Base-by-base conservation (phyloP, 2,329 filamentous ascomycete genomes). In the Sporothrix mexicana region DNA sequence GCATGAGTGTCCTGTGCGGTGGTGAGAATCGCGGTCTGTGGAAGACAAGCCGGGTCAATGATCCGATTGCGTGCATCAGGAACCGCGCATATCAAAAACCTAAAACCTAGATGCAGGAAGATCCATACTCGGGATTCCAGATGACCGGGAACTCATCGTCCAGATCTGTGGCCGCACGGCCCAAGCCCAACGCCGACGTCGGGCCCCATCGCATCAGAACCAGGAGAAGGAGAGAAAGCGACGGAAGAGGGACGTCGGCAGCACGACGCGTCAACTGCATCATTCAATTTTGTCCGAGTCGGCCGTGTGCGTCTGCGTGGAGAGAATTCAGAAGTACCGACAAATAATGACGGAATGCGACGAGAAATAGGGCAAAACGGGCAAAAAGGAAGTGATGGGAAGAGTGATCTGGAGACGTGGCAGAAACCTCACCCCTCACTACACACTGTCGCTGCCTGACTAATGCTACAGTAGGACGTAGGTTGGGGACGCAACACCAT, bases 1-100 rank as follows among this genome's bases (percentile, higher is more conserved):
- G 13, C 45, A 49, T 61, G 36, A 8, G 68, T 49, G 30, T 59
- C 17, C 6, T 15, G 53, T 36, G 30, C 30, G 68, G 53, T 9
- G 68, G 68, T 30, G 41, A n/a, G 13, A 36, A 36, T 49, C 36
- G 68, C 36, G n/a, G 49, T 70, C 68, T 70, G 49, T 66, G 66
- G 25, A 25, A 57, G 36, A 69, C 30, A 36, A 9, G 25, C 49
- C 49, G 57, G 66, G 49, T 69, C 53, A 61, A 59, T n/a, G 1
- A 43, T 62, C 30, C 8, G 25, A 59, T 59, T n/a, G 30, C 49
- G 5, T 45, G 30, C 2, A 57, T n/a, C n/a, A 59, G 61, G 36
- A 13, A 67, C n/a, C 30, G 20, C 3, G 17, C 43, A 67, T 67
- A 41, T n/a, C n/a, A n/a, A 36, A 36, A 36, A 36, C 3, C 7